These are phyloP conservation scores for Termitomyces eurrhizus DNA, from an alignment of 768 basidiomycete species.

Conservation along the genomic window DNA sequence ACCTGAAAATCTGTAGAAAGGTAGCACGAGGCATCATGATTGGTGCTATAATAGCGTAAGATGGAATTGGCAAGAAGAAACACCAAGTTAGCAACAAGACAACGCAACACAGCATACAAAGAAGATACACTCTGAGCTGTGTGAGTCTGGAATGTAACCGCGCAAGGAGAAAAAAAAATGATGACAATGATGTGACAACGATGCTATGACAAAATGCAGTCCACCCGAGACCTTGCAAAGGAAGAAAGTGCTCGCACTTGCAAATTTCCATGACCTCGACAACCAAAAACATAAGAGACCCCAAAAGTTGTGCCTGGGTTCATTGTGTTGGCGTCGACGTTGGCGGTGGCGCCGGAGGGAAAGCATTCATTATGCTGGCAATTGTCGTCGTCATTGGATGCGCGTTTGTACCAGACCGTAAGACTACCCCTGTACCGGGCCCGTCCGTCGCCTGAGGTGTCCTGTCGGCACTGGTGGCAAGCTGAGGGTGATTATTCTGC, in stretches of 20 bases:
- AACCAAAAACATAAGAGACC: background rate
- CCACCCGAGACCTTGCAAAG: background rate
- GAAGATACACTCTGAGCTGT: background rate
- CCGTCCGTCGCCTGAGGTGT: constrained; percentile 4
- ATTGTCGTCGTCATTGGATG: constrained; percentile 48
- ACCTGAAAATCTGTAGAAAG: background rate
- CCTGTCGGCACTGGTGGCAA: constrained; percentile 5
- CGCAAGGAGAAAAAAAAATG: background rate
- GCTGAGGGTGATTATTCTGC: constrained; percentile 9
- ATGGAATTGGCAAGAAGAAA: background rate
- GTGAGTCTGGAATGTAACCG: background rate
- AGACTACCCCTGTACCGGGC: background rate
- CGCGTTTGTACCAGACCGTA: constrained; percentile 18
- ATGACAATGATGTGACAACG: background rate
- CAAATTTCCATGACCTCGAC: background rate
- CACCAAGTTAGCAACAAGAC: constrained; percentile 2
- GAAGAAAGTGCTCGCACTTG: background rate
- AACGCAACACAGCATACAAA: background rate
- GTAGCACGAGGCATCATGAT: background rate
- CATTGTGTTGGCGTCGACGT: constrained; percentile 14
- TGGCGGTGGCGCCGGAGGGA: constrained; percentile 30
- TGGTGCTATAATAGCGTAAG: constrained; percentile 2
- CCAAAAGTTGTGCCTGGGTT: background rate
- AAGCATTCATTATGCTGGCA: constrained; percentile 72
- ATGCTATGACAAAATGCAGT: constrained; percentile 1